Evolutionary conservation across 78 protist genomes (phyloP).

Genomic region (Dictyostelium firmibasis): DNA sequence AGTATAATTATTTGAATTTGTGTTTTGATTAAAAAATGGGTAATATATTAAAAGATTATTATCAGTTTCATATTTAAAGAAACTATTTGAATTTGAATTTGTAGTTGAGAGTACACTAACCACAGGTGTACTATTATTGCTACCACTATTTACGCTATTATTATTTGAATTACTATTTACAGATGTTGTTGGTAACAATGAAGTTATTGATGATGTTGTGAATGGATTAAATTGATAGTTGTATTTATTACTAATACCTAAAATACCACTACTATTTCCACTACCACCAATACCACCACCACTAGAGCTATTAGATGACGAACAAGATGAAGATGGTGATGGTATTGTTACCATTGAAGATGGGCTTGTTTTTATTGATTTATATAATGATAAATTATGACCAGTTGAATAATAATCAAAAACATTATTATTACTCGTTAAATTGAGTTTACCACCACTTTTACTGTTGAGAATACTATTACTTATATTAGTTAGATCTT

Average conservation of each 20-base stretch:
- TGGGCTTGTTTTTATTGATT: not conserved
- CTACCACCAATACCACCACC: not conserved
- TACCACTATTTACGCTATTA: not conserved
- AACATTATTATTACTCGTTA: not conserved
- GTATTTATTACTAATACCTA: not conserved
- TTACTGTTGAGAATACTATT: not conserved
- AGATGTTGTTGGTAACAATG: not conserved
- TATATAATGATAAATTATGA: not conserved
- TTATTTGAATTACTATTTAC: not conserved
- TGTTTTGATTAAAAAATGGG: not conserved
- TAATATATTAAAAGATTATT: not conserved
- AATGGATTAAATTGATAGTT: not conserved
- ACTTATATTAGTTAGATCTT: not conserved
- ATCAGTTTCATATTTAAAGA: conserved; percentile 30
- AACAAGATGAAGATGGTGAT: not conserved
- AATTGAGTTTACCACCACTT: not conserved
- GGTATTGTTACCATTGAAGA: not conserved
- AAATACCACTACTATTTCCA: not conserved
- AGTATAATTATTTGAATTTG: not conserved
- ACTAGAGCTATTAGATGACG: not conserved
- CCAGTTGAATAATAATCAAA: not conserved
- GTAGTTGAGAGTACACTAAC: not conserved
- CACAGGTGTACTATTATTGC: not conserved
- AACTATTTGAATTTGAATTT: not conserved
- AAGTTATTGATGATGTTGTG: not conserved